Evolutionary conservation across 352 stramenopile species (phyloP).

Genomic region (Pilasporangium apinafurcum): DNA sequence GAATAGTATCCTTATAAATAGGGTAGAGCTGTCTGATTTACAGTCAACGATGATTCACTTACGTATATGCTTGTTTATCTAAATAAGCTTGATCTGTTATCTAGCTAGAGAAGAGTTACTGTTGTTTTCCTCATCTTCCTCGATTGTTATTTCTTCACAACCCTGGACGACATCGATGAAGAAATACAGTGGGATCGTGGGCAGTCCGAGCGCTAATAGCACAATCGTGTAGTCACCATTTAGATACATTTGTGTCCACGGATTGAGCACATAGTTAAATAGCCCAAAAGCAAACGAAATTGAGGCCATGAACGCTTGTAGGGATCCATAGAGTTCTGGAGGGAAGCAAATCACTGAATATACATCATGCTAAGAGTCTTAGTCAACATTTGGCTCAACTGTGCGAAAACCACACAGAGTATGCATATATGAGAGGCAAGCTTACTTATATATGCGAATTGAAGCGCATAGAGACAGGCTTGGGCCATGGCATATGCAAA

Average conservation of each 20-base stretch:
- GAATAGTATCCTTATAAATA: too few species aligned
- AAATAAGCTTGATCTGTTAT: conserved; percentile 43
- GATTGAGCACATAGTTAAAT: conserved; percentile 72
- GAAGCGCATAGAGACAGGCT: conserved; percentile 68
- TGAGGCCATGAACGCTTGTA: conserved; percentile 70
- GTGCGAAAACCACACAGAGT: neutral
- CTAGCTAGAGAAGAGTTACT: conserved; percentile 8
- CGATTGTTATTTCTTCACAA: conserved; percentile 52
- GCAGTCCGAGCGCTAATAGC: conserved; percentile 39
- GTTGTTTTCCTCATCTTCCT: conserved; percentile 16
- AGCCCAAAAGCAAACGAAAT: conserved; percentile 64
- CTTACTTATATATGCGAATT: conserved; percentile 84
- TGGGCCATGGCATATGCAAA: conserved; percentile 73
- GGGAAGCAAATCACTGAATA: conserved; percentile 76
- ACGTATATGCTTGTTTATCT: too few species aligned
- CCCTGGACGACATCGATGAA: conserved; percentile 56
- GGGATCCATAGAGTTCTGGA: conserved; percentile 62
- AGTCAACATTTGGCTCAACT: neutral
- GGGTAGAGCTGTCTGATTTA: too few species aligned
- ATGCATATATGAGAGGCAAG: too few species aligned
- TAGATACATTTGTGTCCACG: conserved; percentile 67
- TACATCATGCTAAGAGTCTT: neutral
- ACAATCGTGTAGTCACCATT: conserved; percentile 56
- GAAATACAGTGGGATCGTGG: conserved; percentile 54
- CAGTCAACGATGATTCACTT: too few species aligned